Evolutionary conservation across 2,329 filamentous ascomycete species (phyloP), one percentile per base, ranked within the genome.

Genomic region (Colletotrichum sp.): DNA sequence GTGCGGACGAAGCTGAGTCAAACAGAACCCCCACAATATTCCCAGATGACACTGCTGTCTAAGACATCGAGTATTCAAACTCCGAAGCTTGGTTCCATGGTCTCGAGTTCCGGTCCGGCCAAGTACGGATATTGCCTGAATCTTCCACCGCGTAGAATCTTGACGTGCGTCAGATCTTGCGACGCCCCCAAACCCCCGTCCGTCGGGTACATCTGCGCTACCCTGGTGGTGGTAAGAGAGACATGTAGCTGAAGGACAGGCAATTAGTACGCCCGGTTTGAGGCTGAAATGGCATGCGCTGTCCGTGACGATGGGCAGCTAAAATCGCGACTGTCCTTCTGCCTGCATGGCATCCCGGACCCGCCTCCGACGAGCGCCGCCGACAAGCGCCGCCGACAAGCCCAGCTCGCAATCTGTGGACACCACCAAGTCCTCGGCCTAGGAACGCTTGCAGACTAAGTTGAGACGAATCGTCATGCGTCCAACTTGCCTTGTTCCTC

Each of bases 401-500:
- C 28, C 65, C 66, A 34, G 49, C 49, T 65, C 64, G 30, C 28
- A 18, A 65, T 57, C 24, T 26, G 18, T 39, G 24, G 52, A 32
- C 59, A 66, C 60, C 65, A 52, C 49, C 52, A 32, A 26, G 24
- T 49, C 8, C 32, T 70, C 26, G 26, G 44, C 44, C 36, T 44
- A 44, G 57, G 32, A 62, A 73, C 44, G 74, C 64, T 68, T 74
- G 62, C 65, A 66, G 74, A 65, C 59, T 65, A 65, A 66, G 44
- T 60, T 64, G 69, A 68, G 39, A 32, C 69, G 65, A 67, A 26
- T 74, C 70, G 65, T 76, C 74, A 74, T 76, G 34, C 65, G 52
- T 59, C 32, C 34, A 28, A 24, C 49, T 13, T 28, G 62, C 26
- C 64, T 60, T 73, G 70, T 68, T 24, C 70, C 18, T 28, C n/a